Conservation (phyloP, 2,329 filamentous ascomycete species). For the Trichoderma oligosporum region DNA sequence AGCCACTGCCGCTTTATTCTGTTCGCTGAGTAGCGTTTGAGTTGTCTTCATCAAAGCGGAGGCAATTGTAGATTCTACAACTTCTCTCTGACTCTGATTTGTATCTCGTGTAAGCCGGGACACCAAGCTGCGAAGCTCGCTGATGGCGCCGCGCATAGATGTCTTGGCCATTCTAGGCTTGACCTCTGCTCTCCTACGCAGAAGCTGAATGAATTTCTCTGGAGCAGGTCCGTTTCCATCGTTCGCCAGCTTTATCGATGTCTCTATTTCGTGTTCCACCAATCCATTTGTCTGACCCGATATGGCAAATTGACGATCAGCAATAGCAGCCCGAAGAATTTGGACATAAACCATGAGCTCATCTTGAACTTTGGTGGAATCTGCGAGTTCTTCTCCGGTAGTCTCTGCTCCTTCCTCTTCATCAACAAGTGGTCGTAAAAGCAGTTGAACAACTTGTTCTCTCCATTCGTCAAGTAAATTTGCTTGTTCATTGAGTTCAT, state of each 20-base stretch:
- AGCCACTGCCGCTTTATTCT: slow-evolving; percentile 45
- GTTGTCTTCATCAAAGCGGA: slow-evolving; percentile 59
- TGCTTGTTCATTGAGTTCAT: slow-evolving; percentile 68
- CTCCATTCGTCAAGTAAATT: slow-evolving; percentile 71
- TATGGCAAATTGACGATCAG: slow-evolving; percentile 73
- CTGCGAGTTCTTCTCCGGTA: slow-evolving; percentile 86
- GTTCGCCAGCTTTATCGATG: slow-evolving; percentile 57
- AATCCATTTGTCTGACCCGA: slow-evolving; percentile 74
- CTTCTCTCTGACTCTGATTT: slow-evolving; percentile 47
- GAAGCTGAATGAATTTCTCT: slow-evolving; percentile 53
- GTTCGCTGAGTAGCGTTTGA: slow-evolving; percentile 50
- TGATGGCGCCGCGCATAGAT: slow-evolving; percentile 68
- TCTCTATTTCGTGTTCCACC: slow-evolving; percentile 66
- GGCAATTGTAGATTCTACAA: slow-evolving; percentile 63
- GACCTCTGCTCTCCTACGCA: slow-evolving; percentile 43
- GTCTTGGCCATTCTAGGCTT: slow-evolving; percentile 49
- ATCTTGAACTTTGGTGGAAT: slow-evolving; percentile 83
- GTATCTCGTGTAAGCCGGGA: slow-evolving; percentile 33
- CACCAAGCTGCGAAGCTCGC: slow-evolving; percentile 65
- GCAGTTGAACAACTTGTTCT: slow-evolving; percentile 64
- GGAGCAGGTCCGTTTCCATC: slow-evolving; percentile 68
- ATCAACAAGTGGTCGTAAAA: slow-evolving; percentile 75
- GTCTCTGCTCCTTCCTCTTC: slow-evolving; percentile 69
- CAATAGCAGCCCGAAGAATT: slow-evolving; percentile 67
- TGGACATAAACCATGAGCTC: slow-evolving; percentile 85